Conservation (phyloP, 805 yeast species). For the Saccharomycopsis sp. region DNA sequence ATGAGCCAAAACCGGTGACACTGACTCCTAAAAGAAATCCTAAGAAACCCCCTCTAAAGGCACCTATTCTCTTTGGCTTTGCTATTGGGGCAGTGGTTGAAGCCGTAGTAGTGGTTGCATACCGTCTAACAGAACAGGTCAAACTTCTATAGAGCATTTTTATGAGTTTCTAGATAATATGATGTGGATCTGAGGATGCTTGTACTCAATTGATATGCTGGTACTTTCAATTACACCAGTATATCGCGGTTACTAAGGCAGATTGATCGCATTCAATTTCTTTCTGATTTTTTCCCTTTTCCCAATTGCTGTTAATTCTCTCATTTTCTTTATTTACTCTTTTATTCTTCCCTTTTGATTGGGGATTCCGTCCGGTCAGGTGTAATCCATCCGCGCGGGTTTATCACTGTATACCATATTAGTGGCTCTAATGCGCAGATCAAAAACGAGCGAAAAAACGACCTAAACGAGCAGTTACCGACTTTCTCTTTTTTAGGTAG, state of each 20-base stretch:
- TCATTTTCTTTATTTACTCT: background rate
- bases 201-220: background rate
- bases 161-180: too few species aligned
- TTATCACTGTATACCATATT: too few species aligned
- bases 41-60: constrained; percentile 45
- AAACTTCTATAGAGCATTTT: constrained; percentile 1
- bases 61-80: constrained; percentile 30
- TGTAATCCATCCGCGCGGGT: too few species aligned
- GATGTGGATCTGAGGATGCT: background rate
- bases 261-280: too few species aligned
- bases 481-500: background rate
- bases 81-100: constrained; percentile 4
- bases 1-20: constrained; percentile 66
- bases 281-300: background rate
- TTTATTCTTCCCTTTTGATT: background rate
- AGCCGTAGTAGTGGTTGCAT: constrained; percentile 1
- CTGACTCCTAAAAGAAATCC: constrained; percentile 79
- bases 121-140: background rate
- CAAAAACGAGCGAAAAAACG: background rate
- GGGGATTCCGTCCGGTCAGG: background rate
- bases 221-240: background rate
- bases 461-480: background rate
- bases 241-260: too few species aligned
- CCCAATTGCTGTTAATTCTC: background rate
- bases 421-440: too few species aligned